Evolutionary conservation across 1,284 basidiomycete species (phyloP), one percentile per base, ranked within the genome.

Genomic region (Heterobasidion parviporum): DNA sequence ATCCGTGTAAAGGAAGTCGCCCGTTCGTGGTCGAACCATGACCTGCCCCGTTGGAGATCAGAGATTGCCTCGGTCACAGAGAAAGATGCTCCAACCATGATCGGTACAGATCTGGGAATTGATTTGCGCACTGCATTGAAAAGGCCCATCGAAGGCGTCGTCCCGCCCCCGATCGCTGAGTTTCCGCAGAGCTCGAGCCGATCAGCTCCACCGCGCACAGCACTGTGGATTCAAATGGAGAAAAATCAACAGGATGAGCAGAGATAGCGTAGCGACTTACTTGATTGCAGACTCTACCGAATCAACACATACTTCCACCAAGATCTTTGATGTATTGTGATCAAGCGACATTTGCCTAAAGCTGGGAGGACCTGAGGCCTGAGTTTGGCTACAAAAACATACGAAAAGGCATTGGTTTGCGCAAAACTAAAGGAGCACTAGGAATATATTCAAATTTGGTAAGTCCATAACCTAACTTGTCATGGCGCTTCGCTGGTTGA

Each of bases 141-240:
- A 38, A 92, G 74, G 1, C 90, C 90, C 9, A 87, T 58, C 59
- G 81, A 87, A 9, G 90, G 90, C 1, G 89, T 93, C 6, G 82
- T 87, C 9, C 90, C 90, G 20, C 90, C 90, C 20, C 87, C 89
- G 41, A 81, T 63, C 35, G 77, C 79, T 52, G 92, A 73, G 63
- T 84, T 88, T 7, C 76, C 78, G 64, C 90, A 92, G n/a, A 93
- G 69, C 66, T 92, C 90, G 20, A 92, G 77, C 56, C 89, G 76
- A 67, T 87, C 75, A 47, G 88, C 87, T 8, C 88, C 87, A 34
- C 80, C 88, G 35, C 69, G 65, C 9, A 80, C 72, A 35, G 89
- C 88, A 62, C 89, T 91, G 64, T 6, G 26, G 6, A 26, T 16
- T 26, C 48, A 14, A 12, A 35, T 35, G 16, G 6, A 26, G 9